Evolutionary conservation across 139 green algal species (phyloP).

Genomic region (Pleodorina starrii): DNA sequence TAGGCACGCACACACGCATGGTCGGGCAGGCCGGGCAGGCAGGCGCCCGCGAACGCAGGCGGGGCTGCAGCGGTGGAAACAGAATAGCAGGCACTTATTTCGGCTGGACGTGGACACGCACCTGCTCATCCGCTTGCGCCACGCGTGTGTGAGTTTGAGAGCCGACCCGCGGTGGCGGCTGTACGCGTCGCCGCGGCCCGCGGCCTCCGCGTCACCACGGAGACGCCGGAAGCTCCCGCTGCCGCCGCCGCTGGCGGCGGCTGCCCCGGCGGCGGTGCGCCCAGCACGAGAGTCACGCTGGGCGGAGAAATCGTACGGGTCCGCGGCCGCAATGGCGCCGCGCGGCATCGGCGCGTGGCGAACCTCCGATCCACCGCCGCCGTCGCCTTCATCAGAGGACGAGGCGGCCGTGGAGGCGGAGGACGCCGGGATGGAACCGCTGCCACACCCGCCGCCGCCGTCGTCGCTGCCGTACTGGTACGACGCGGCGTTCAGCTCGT

Average conservation of each 20-base stretch:
- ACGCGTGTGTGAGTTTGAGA: constrained; percentile 17
- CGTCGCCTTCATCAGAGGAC: background rate
- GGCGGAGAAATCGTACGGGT: background rate
- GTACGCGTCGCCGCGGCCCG: background rate
- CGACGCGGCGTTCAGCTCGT: constrained; percentile 25
- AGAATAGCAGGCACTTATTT: too few relatives aligned
- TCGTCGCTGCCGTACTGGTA: background rate
- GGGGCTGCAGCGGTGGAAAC: too few relatives aligned
- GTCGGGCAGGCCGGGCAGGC: too few relatives aligned
- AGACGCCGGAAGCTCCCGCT: background rate
- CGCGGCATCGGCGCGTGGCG: background rate
- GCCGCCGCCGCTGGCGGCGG: background rate
- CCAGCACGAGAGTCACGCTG: too few relatives aligned
- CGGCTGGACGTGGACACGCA: too few relatives aligned
- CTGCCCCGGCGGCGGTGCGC: background rate
- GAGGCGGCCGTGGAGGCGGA: background rate
- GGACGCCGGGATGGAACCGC: background rate
- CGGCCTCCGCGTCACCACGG: background rate
- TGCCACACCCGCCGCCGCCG: background rate
- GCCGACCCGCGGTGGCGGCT: background rate
- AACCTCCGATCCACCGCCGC: background rate
- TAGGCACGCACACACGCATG: background rate
- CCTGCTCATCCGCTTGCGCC: constrained; percentile 29
- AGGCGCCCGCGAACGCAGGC: too few relatives aligned
- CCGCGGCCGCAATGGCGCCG: background rate